These are phyloP conservation scores for Moniliophthora roreri DNA, from an alignment of 1,284 basidiomycete genomes.

Conservation along the genomic window DNA sequence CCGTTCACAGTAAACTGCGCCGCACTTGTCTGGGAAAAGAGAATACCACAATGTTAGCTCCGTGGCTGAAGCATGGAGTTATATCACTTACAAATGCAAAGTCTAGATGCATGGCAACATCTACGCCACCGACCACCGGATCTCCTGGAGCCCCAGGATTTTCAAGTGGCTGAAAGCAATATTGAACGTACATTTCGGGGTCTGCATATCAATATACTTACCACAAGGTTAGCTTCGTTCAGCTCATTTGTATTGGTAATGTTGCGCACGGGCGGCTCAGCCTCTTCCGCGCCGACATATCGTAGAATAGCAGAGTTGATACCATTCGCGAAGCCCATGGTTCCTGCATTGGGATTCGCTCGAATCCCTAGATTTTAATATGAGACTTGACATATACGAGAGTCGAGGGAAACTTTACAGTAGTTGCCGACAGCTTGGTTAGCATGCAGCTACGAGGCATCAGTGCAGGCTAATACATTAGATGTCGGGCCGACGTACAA, in stretches of 20 bases:
- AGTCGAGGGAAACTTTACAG: conserved; percentile 17
- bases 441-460: conserved; percentile 24
- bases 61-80: conserved; percentile 26
- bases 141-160: conserved; percentile 31
- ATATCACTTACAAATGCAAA: not conserved
- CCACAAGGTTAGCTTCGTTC: conserved; percentile 17
- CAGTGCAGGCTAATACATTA: conserved; percentile 18
- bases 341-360: conserved; percentile 21
- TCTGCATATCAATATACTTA: not conserved
- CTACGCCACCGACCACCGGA: conserved; percentile 29
- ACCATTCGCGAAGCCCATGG: conserved; percentile 24
- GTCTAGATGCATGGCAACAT: conserved; percentile 19
- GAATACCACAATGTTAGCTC: conserved; percentile 17
- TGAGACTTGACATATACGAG: not conserved
- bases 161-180: conserved; percentile 25
- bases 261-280: conserved; percentile 29
- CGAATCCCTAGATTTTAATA: conserved; percentile 22
- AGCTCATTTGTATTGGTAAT: conserved; percentile 11
- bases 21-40: not conserved
- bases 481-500: conserved; percentile 25
- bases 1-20: conserved; percentile 13
- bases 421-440: conserved; percentile 36
- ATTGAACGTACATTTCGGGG: not conserved
- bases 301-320: conserved; percentile 42
- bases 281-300: conserved; percentile 36